Base-by-base conservation (phyloP, 2,329 filamentous ascomycete genomes). In the Epichloe typhina region DNA sequence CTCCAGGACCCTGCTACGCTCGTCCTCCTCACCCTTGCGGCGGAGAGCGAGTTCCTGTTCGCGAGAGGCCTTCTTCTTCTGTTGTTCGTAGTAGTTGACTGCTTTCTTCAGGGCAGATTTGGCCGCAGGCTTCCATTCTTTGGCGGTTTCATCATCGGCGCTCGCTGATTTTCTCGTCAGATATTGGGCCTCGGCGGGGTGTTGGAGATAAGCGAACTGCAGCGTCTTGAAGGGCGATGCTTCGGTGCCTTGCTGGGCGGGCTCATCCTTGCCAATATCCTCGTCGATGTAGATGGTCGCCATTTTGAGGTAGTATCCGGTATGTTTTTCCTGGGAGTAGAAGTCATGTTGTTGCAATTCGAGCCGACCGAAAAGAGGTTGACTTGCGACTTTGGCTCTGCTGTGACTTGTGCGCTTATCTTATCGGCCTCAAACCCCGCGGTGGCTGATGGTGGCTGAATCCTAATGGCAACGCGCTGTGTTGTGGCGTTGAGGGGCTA, bases 201-300 rank as follows among this genome's bases (percentile, higher is more conserved):
- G 61, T 47, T 62, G 61, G 62, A 88, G 75, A 69, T 88, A 86
- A 54, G 88, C 89, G 64, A 83, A 82, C 57, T 84, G 74, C 44
- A 95, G 77, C 26, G 84, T 81, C 73, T 94, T 91, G 79, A 83
- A 95, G 48, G 89, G 88, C 56, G 82, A 77, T 53, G 74, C 70
- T 65, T 90, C 79, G 55, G 83, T 78, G 61, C 88, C 88, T 57
- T 77, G 72, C 56, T 80, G 78, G 54, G 76, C 66, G 59, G 79
- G 68, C 61, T 86, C 82, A 69, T 93, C 89, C 58, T 77, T 73
- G 60, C 89, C 89, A 58, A 75, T 75, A 60, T 88, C 85, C 58
- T 90, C 86, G 64, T 94, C 88, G 35, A 94, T 57, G 39, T 63
- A 64, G 8, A 64, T 64, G n/a, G 60, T 56, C 38, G 62, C 58